Evolutionary conservation across 139 green algal species (phyloP).

Genomic region (Pleodorina starrii): DNA sequence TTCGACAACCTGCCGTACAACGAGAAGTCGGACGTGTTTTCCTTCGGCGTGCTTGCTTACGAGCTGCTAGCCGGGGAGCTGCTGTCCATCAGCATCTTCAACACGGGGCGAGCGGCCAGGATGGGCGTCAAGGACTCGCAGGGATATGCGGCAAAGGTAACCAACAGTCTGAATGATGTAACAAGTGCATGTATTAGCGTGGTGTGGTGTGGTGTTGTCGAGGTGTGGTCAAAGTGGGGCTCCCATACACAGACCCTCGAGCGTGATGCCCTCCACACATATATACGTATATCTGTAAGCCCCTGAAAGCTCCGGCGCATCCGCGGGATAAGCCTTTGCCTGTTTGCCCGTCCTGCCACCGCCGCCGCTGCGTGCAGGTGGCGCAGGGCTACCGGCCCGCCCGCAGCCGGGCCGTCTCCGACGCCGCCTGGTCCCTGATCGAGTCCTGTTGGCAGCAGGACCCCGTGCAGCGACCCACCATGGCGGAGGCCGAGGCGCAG

Average conservation of each 20-base stretch:
- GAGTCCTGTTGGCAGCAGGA: conserved; percentile 21
- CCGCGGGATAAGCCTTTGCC: too few species aligned
- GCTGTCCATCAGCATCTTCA: conserved; percentile 6
- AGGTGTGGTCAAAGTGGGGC: background rate
- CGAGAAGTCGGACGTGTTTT: conserved; percentile 34
- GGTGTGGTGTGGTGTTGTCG: background rate
- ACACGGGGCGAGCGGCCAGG: background rate
- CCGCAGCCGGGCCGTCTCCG: background rate
- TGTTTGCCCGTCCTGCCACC: background rate
- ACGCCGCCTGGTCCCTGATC: conserved; percentile 20
- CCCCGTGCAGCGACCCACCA: conserved; percentile 11
- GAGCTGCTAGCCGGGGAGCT: conserved; percentile 26
- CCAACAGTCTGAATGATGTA: background rate
- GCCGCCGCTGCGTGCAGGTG: conserved; percentile 7
- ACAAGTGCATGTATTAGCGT: background rate
- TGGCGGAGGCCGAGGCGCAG: background rate
- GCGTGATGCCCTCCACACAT: background rate
- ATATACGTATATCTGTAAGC: background rate
- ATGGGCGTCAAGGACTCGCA: background rate
- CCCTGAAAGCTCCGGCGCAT: too few species aligned
- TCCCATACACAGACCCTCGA: background rate
- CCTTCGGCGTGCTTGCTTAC: conserved; percentile 20
- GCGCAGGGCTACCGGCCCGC: conserved; percentile 1
- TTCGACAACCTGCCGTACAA: conserved; percentile 40
- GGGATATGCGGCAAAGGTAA: conserved; percentile 18